These are phyloP conservation scores for Teratosphaeria zuluensis DNA, from an alignment of 2,329 filamentous ascomycete species.

Conservation along the genomic window DNA sequence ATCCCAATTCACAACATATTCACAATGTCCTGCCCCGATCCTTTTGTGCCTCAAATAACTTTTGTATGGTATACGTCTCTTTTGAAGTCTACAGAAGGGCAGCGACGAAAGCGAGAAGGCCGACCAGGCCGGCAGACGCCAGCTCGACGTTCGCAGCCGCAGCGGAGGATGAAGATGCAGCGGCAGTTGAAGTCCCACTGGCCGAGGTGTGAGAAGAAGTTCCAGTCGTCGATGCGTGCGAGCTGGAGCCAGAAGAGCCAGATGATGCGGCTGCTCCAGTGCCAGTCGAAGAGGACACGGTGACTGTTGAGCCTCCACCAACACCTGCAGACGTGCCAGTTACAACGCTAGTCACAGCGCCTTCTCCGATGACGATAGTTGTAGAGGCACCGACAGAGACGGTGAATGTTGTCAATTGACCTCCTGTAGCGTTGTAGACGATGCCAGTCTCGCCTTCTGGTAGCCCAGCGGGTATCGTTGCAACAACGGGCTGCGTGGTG, in stretches of 20 bases:
- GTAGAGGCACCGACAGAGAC: constrained; percentile 24
- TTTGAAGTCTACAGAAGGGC: constrained; percentile 24
- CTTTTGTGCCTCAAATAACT: neutral
- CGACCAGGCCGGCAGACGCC: constrained; percentile 25
- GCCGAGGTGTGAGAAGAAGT: neutral
- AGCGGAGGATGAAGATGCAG: constrained; percentile 10
- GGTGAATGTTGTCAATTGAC: constrained; percentile 21
- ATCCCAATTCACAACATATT: neutral
- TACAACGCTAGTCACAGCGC: constrained; percentile 4
- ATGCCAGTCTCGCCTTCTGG: constrained; percentile 24
- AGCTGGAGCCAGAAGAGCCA: constrained; percentile 4
- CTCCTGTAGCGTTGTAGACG: constrained; percentile 19
- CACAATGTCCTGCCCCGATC: neutral
- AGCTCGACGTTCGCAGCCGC: constrained; percentile 21
- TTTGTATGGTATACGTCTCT: neutral
- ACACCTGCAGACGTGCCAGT: constrained; percentile 4
- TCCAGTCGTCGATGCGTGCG: constrained; percentile 7
- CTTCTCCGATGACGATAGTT: constrained; percentile 20
- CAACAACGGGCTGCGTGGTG: constrained; percentile 29
- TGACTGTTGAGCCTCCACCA: constrained; percentile 6
- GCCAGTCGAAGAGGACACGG: constrained; percentile 13
- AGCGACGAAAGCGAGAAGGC: constrained; percentile 28
- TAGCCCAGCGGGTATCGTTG: constrained; percentile 35
- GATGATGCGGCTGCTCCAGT: constrained; percentile 2
- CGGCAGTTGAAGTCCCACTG: neutral